Base-by-base conservation (phyloP, 495 filamentous ascomycete genomes). In the Hypoxylon intermedium region DNA sequence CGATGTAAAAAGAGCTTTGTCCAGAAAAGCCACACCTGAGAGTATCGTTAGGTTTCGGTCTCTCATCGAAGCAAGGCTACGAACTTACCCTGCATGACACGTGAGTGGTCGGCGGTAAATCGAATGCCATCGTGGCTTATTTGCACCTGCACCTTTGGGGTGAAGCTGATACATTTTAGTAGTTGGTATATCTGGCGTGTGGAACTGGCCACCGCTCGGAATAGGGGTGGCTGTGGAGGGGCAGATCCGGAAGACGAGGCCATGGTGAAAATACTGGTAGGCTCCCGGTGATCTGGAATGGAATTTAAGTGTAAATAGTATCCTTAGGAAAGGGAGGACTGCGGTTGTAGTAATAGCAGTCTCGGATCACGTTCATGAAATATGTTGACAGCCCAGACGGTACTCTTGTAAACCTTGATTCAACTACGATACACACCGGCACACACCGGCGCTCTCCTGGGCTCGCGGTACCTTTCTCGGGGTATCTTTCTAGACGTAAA, bases 151-250 rank as follows among this genome's bases (percentile, higher is more conserved):
- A 89, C 87, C 76, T 89, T 93, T 41, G 85, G 76, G 7, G 87
- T 82, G 69, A 96, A 96, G 52, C 85, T 84, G 70, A 96, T 89
- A 67, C 92, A 95, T 60, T 91, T 89, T 24, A 98, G 85, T 7
- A 98, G 83, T n/a, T 90, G 87, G 69, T 89, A 92, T 40, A 98
- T 84, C 58, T 96, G 92, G 36, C 91, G 84, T 18, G 91, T 89
- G 23, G 93, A 96, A 67, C 83, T 89, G 24, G 93, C 90, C 40
- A 95, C 88, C 26, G 92, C 92, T 65, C 82, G 85, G 73, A 98
- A 92, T 2, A 96, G 74, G 20, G 84, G 85, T 37, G 68, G 59
- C 9, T 65, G 52, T 9, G 70, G 67, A 43, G 51, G 40, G 11
- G 23, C 51, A 9, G 62, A 57, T 24, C 26, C 50, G 26, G 47